phyloP scores from a whole-genome alignment of 176 grass and related monocot genomes.

The Triticum aestivum region IWGSC_CS_RefSeq_v2.1 NC_057805.1:63211885-63212384 shows the following conservation, averaged over 20 bases:
- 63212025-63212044: no score
- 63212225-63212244: constrained; percentile 65
- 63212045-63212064: constrained; percentile 59
- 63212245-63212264: constrained; percentile 73
- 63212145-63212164: constrained; percentile 80
- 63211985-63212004: no score
- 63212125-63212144: constrained; percentile 61
- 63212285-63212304: constrained; percentile 58
- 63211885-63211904: constrained; percentile 68
- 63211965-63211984: constrained; percentile 67
- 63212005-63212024: no score
- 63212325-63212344: background rate
- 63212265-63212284: constrained; percentile 65
- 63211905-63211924: constrained; percentile 82
- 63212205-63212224: constrained; percentile 85
- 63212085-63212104: constrained; percentile 28
- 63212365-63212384: background rate
- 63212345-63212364: background rate
- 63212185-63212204: constrained; percentile 66
- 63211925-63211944: constrained; percentile 60
- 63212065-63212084: constrained; percentile 38
- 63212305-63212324: constrained; percentile 49
- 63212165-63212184: constrained; percentile 75
- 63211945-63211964: constrained; percentile 66
- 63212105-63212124: constrained; percentile 63